Percentiles rank a stretch among this genome's conserved stretches.
These are phyloP conservation scores for Blumeriella jaapii DNA, from an alignment of 2,329 filamentous ascomycete species.

Conservation along the genomic window DNA sequence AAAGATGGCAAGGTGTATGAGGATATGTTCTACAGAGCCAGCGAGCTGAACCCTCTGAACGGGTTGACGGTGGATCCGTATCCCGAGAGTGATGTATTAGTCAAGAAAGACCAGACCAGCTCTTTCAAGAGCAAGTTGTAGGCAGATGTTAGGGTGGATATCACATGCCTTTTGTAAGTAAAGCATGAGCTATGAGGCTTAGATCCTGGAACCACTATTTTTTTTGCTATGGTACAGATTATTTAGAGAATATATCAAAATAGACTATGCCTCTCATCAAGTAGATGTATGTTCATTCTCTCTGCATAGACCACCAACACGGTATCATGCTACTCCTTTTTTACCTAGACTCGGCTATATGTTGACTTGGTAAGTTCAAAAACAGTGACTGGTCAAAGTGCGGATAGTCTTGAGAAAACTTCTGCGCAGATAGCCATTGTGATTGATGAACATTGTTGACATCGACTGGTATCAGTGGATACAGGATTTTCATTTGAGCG, in stretches of 20 bases:
- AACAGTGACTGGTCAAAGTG: constrained; percentile 69
- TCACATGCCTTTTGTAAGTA: too few relatives aligned
- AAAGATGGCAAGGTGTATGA: constrained; percentile 68
- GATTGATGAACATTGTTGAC: constrained; percentile 22
- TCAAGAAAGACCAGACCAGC: constrained; percentile 44
- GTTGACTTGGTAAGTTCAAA: too few relatives aligned
- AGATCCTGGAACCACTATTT: too few relatives aligned
- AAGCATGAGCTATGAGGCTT: too few relatives aligned
- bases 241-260: too few relatives aligned
- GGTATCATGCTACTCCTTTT: too few relatives aligned
- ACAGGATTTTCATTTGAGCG: constrained; percentile 62
- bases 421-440: constrained; percentile 54
- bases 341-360: too few relatives aligned
- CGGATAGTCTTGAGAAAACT: constrained; percentile 51
- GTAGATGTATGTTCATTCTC: too few relatives aligned
- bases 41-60: constrained; percentile 63
- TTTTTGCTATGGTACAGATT: too few relatives aligned
- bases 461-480: constrained; percentile 55
- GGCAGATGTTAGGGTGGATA: neutral
- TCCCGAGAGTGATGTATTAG: constrained; percentile 47
- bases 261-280: too few relatives aligned
- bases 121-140: constrained; percentile 40
- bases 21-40: constrained; percentile 63
- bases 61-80: constrained; percentile 61
- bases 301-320: too few relatives aligned